phyloP scores from a whole-genome alignment of 306 rosid genomes.

The cucumber (Cucumis sativus) region DNA sequence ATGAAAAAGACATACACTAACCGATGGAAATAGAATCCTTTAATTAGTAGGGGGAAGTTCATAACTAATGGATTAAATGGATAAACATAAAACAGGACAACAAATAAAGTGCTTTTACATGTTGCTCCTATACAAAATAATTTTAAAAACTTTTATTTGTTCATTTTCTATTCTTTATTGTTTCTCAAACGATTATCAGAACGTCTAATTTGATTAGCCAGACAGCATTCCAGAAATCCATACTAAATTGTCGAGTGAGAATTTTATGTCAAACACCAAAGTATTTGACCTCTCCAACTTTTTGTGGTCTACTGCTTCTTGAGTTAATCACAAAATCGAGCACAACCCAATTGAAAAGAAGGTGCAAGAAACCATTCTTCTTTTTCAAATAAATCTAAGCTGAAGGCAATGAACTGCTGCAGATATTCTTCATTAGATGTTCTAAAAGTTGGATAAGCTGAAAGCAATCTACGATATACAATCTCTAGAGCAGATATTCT shows the following conservation, averaged over 20 bases:
- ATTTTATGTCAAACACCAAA: not conserved
- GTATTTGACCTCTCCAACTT: not conserved
- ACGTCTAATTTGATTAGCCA: not conserved
- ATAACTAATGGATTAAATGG: not conserved
- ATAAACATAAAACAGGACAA: not conserved
- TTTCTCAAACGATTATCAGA: not conserved
- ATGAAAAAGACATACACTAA: not conserved
- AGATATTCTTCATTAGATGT: too few species aligned
- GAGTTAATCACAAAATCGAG: not conserved
- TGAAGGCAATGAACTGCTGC: too few species aligned
- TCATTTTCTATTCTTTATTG: not conserved
- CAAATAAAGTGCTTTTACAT: not conserved
- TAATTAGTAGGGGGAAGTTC: not conserved
- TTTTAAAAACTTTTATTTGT: not conserved
- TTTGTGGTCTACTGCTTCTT: not conserved
- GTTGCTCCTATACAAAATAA: too few species aligned
- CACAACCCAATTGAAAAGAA: too few species aligned
- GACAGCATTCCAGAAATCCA: not conserved
- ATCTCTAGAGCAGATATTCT: not conserved
- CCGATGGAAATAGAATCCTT: not conserved
- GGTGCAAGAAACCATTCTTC: too few species aligned
- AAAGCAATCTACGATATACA: not conserved
- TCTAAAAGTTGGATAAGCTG: too few species aligned
- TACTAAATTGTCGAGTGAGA: not conserved
- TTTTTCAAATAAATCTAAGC: too few species aligned